Evolutionary conservation across 1,284 basidiomycete genomes (phyloP).

Genomic region (Moesziomyces globuligerus): DNA sequence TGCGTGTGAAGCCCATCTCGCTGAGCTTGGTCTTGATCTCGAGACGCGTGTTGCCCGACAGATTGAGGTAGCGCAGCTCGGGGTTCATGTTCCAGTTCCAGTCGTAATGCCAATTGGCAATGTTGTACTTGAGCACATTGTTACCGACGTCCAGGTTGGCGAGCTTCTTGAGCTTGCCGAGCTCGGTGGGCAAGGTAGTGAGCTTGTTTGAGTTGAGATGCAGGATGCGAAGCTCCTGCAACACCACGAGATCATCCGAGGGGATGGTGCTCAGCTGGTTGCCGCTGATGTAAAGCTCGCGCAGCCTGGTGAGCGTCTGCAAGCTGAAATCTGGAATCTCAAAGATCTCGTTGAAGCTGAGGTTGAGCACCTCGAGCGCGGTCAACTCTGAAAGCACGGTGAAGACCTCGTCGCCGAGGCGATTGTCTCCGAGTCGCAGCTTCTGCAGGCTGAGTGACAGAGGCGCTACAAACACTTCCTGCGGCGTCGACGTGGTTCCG

Average conservation of each 20-base stretch:
- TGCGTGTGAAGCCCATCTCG: conserved; percentile 64
- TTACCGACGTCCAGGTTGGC: conserved; percentile 91
- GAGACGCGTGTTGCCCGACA: conserved; percentile 87
- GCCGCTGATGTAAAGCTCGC: conserved; percentile 91
- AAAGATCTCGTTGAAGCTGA: conserved; percentile 95
- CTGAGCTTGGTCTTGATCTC: conserved; percentile 77
- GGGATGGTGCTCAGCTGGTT: conserved; percentile 91
- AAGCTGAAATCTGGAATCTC: conserved; percentile 81
- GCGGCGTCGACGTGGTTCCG: conserved; percentile 23
- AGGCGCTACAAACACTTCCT: conserved; percentile 70
- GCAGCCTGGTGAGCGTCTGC: conserved; percentile 75
- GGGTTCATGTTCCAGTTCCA: conserved; percentile 99
- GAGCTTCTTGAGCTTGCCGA: conserved; percentile 83
- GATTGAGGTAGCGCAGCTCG: conserved; percentile 86
- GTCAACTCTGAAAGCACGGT: conserved; percentile 77
- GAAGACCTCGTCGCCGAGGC: conserved; percentile 83
- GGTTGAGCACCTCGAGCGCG: conserved; percentile 77
- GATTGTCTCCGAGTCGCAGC: conserved; percentile 90
- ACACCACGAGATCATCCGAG: conserved; percentile 71
- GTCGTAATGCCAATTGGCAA: conserved; percentile 98
- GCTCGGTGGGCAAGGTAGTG: conserved; percentile 88
- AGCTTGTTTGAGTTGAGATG: conserved; percentile 95
- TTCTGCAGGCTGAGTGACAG: conserved; percentile 79
- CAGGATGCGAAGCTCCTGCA: conserved; percentile 69
- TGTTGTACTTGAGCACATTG: conserved; percentile 96